phyloP scores from a whole-genome alignment of 352 stramenopile species.

The Lagenidium giganteum region DNA sequence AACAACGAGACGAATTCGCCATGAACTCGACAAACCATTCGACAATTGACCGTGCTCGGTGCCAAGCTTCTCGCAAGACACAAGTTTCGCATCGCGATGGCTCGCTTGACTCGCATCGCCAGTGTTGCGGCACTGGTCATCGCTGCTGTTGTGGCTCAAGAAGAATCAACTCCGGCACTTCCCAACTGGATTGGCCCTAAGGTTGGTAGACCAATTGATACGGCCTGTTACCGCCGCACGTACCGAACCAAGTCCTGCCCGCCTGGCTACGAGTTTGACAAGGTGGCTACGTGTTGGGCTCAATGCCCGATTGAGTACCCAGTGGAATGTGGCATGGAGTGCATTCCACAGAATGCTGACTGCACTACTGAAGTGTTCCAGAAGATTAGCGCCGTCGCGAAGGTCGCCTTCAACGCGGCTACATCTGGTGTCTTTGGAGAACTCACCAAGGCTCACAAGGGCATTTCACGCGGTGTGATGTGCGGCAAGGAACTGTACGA shows the following conservation, averaged over 20 bases:
- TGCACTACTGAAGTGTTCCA: slow-evolving; percentile 41
- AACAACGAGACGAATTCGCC: too few species aligned
- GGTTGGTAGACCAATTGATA: slow-evolving; percentile 10
- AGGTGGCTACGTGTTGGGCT: slow-evolving; percentile 49
- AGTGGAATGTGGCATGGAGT: slow-evolving; percentile 63
- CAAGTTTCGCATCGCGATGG: too few species aligned
- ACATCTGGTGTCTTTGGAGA: slow-evolving; percentile 23
- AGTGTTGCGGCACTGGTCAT: too few species aligned
- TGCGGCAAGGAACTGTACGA: slow-evolving; percentile 49
- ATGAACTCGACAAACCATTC: too few species aligned
- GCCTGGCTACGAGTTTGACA: slow-evolving; percentile 41
- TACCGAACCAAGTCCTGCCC: slow-evolving; percentile 29
- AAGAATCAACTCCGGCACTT: too few species aligned
- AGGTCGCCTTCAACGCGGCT: slow-evolving; percentile 42
- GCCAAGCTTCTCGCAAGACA: too few species aligned
- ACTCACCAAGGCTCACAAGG: slow-evolving; percentile 19
- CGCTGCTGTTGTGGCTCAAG: too few species aligned
- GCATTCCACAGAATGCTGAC: slow-evolving; percentile 62
- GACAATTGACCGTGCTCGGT: too few species aligned
- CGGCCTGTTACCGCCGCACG: slow-evolving; percentile 23
- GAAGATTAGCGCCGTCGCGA: slow-evolving; percentile 44
- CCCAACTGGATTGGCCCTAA: slow-evolving; percentile 15
- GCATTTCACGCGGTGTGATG: slow-evolving; percentile 31
- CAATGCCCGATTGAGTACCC: slow-evolving; percentile 72
- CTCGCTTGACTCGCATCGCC: too few species aligned